Percentiles rank a stretch among this genome's conserved stretches.
Conservation (phyloP, 345 rosid genomes). For the Camelina neglecta region DNA sequence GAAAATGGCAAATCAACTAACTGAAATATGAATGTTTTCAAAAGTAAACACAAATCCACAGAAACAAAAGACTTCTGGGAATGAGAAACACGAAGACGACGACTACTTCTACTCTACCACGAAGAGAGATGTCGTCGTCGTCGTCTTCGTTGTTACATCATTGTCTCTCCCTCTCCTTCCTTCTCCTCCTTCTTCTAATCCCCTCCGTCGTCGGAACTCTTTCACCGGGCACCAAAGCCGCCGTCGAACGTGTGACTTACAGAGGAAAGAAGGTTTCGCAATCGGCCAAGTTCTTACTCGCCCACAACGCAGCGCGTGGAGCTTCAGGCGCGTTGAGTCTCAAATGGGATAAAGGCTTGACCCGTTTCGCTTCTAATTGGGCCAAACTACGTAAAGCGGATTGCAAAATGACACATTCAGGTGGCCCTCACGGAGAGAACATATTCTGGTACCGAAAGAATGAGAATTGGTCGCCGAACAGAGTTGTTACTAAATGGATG, state of each 20-base stretch:
- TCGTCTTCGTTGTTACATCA: too few relatives aligned
- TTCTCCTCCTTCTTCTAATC: background rate
- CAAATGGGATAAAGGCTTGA: constrained; percentile 49
- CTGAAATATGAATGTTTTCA: constrained; percentile 21
- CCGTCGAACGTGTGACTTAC: background rate
- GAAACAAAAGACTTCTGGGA: background rate
- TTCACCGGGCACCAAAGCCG: background rate
- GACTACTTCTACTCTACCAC: background rate
- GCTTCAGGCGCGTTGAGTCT: constrained; percentile 39
- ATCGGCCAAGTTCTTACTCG: constrained; percentile 42
- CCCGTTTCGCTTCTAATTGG: constrained; percentile 39
- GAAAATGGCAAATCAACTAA: constrained; percentile 37
- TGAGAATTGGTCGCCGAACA: constrained; percentile 46
- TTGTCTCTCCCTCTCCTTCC: constrained; percentile 18
- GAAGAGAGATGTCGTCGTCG: constrained; percentile 25
- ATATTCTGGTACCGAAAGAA: constrained; percentile 49
- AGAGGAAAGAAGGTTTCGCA: constrained; percentile 6
- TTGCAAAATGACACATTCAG: constrained; percentile 56
- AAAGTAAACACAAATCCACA: constrained; percentile 4
- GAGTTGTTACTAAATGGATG: constrained; percentile 51
- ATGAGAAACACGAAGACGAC: constrained; percentile 41
- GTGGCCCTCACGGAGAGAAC: constrained; percentile 55
- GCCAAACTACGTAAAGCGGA: constrained; percentile 35
- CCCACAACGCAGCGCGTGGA: constrained; percentile 48
- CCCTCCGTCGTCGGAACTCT: background rate